phyloP scores from a whole-genome alignment of 805 yeast species.

The Martiniozyma abietophila region DNA sequence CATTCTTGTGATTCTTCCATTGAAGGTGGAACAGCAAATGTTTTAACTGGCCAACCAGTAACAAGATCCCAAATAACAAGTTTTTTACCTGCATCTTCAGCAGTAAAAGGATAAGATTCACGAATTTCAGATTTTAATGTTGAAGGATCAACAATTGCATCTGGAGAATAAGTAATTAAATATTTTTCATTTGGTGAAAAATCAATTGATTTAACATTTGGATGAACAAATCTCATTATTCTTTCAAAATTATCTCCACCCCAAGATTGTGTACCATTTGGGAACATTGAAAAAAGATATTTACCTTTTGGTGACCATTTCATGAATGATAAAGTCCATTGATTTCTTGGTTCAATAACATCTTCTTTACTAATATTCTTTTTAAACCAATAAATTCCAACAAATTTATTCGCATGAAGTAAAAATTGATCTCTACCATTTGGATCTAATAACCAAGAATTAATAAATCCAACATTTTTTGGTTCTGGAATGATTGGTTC shows the following conservation, averaged over 20 bases:
- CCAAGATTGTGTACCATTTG: constrained; percentile 93
- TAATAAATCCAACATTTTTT: constrained; percentile 70
- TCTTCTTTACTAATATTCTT: constrained; percentile 61
- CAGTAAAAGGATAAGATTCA: constrained; percentile 70
- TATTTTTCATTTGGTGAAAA: constrained; percentile 89
- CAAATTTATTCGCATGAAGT: constrained; percentile 68
- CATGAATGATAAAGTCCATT: constrained; percentile 83
- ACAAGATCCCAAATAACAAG: constrained; percentile 87
- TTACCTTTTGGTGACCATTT: constrained; percentile 93
- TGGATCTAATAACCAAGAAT: constrained; percentile 85
- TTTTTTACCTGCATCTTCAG: constrained; percentile 86
- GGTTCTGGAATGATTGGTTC: constrained; percentile 71
- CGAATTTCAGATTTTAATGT: constrained; percentile 49
- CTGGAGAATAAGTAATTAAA: constrained; percentile 82
- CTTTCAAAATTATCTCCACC: constrained; percentile 79
- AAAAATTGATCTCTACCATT: constrained; percentile 86
- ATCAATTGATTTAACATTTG: constrained; percentile 80
- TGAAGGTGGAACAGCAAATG: constrained; percentile 82
- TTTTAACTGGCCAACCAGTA: constrained; percentile 75
- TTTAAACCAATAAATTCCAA: constrained; percentile 82
- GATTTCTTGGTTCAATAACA: constrained; percentile 67
- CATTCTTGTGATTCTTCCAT: constrained; percentile 65
- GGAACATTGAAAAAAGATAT: constrained; percentile 77
- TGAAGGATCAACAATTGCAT: constrained; percentile 68
- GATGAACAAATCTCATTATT: constrained; percentile 74